phyloP scores from a whole-genome alignment of 495 filamentous ascomycete species.

The Saxispiralis lemnorum region DNA sequence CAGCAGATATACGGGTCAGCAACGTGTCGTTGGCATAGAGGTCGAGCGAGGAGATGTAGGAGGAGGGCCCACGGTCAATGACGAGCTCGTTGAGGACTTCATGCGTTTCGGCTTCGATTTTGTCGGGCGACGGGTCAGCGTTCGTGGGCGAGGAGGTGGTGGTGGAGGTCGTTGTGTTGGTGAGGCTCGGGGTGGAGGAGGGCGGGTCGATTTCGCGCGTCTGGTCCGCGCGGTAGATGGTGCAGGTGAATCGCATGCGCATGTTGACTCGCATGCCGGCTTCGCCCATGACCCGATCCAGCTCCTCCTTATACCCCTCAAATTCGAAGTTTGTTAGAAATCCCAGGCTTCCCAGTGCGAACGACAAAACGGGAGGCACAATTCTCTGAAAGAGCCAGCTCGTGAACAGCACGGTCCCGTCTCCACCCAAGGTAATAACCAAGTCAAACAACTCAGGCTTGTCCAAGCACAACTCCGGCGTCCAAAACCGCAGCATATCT shows the following conservation, averaged over 20 bases:
- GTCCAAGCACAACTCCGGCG: constrained; percentile 79
- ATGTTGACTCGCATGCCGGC: constrained; percentile 87
- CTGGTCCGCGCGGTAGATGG: constrained; percentile 46
- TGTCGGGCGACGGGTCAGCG: constrained; percentile 8
- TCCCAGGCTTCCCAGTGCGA: constrained; percentile 73
- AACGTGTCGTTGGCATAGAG: constrained; percentile 85
- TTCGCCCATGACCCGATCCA: constrained; percentile 75
- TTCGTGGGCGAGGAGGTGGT: background rate
- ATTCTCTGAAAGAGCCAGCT: constrained; percentile 89
- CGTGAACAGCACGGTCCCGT: constrained; percentile 82
- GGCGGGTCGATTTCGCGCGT: background rate
- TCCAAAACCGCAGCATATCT: constrained; percentile 80
- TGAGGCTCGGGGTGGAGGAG: constrained; percentile 1
- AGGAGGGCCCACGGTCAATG: constrained; percentile 86
- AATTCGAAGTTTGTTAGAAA: constrained; percentile 93
- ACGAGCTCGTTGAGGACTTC: constrained; percentile 95
- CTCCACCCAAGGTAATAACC: constrained; percentile 78
- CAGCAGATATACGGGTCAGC: constrained; percentile 84
- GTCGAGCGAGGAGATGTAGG: constrained; percentile 93
- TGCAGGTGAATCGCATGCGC: constrained; percentile 95
- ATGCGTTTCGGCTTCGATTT: constrained; percentile 51
- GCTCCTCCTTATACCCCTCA: constrained; percentile 56
- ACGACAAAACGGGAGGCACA: constrained; percentile 76
- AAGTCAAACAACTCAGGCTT: constrained; percentile 82
- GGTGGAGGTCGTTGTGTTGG: constrained; percentile 2